Conservation (phyloP, 176 grass and related monocot genomes). For the bread wheat (Triticum aestivum) region IWGSC_CS_RefSeq_v2.1 NC_057804.1:69275443-69275942, state of each 20-base stretch:
- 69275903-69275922: neutral
- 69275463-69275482: neutral
- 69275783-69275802: neutral
- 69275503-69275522: constrained; percentile 36
- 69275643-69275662: constrained; percentile 46
- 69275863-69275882: constrained; percentile 19
- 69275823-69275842: constrained; percentile 10
- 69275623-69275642: neutral
- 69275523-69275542: constrained; percentile 40
- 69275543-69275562: constrained; percentile 25
- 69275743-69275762: neutral
- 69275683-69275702: constrained; percentile 35
- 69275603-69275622: neutral
- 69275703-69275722: neutral
- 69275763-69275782: constrained; percentile 35
- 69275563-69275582: no score
- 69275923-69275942: neutral
- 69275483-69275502: neutral
- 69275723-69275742: neutral
- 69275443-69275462: neutral
- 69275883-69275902: no score
- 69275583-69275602: no score
- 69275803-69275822: constrained; percentile 6
- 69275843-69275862: constrained; percentile 31
- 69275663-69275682: constrained; percentile 49